Evolutionary conservation across 805 yeast genomes (phyloP).

Genomic region (Isabelozyma rhagii): DNA sequence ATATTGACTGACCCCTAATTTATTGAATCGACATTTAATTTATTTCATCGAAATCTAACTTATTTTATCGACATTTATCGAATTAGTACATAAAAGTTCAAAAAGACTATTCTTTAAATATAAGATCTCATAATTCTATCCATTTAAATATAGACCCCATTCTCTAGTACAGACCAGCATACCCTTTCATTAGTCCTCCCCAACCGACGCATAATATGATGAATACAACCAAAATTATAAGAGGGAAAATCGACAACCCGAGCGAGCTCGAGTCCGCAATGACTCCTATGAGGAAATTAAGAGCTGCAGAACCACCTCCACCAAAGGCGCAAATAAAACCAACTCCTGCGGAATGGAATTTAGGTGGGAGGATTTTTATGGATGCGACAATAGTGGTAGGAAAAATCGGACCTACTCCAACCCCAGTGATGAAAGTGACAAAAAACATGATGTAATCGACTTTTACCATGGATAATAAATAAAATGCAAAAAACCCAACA

Average conservation of each 20-base stretch:
- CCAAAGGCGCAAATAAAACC: constrained; percentile 79
- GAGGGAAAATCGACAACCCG: constrained; percentile 31
- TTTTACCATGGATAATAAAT: constrained; percentile 20
- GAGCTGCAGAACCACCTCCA: constrained; percentile 76
- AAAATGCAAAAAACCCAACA: constrained; percentile 26
- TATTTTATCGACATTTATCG: no score
- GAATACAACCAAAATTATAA: constrained; percentile 23
- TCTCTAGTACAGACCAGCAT: not conserved
- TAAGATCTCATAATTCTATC: no score
- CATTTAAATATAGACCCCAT: no score
- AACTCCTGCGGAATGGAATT: constrained; percentile 60
- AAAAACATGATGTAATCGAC: constrained; percentile 30
- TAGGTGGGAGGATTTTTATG: constrained; percentile 57
- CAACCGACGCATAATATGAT: constrained; percentile 22
- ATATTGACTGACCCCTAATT: not conserved
- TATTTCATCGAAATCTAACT: no score
- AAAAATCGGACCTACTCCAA: constrained; percentile 52
- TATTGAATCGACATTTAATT: no score
- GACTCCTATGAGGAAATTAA: constrained; percentile 65
- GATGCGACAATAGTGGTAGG: constrained; percentile 71
- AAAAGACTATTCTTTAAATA: no score
- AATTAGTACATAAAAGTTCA: no score
- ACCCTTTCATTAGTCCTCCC: constrained; percentile 15
- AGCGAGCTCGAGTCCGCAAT: constrained; percentile 32
- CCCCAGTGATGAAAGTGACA: constrained; percentile 41